Evolutionary conservation across 202 grass and related monocot genomes (phyloP), one percentile per base, ranked within the genome.

Genomic region (Brachypodium distachyon): DNA sequence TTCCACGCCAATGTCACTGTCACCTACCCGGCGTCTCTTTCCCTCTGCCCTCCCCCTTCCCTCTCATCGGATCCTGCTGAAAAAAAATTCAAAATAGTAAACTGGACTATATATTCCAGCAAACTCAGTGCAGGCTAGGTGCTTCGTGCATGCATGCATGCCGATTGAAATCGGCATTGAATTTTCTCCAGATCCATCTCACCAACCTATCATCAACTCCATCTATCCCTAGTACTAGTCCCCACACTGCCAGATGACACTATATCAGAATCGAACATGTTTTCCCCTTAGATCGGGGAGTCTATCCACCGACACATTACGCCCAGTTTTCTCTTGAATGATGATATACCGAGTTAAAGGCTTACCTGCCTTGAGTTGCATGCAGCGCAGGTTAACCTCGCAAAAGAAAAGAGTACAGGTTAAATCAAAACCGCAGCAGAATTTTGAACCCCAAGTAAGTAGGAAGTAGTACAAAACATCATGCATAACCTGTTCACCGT

Each of bases 181-280:
- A 91, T 81, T 64, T 51, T 46, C 61, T 70, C 56, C 77, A 59
- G 62, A 82, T 82, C 73, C 49, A 17, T 53, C 67, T 49, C 83
- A 74, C 67, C 84, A 87, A 87, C 81, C 67, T 57, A n/a, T 39
- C 83, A 72, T 83, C 40, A 80, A 74, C 13, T 60, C 68, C 47
- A 40, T 37, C 13, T 31, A 0, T 2, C 8, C 27, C 34, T 25
- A 64, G 55, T n/a, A n/a, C n/a, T n/a, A n/a, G n/a, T n/a, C n/a
- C n/a, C n/a, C n/a, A n/a, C 40, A 10, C 41, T 40, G 19, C 21
- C 64, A 16, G 14, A 57, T 34, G 43, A 59, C 14, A 26, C 13
- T 19, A 62, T 57, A 54, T 61, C 61, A 12, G 52, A 33, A 10
- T 23, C 28, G 57, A 54, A 37, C 39, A 29, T 59, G 22, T 25